Evolutionary conservation across 2,329 filamentous ascomycete genomes (phyloP), one percentile per base, ranked within the genome.

Genomic region (Thelonectria rubi): DNA sequence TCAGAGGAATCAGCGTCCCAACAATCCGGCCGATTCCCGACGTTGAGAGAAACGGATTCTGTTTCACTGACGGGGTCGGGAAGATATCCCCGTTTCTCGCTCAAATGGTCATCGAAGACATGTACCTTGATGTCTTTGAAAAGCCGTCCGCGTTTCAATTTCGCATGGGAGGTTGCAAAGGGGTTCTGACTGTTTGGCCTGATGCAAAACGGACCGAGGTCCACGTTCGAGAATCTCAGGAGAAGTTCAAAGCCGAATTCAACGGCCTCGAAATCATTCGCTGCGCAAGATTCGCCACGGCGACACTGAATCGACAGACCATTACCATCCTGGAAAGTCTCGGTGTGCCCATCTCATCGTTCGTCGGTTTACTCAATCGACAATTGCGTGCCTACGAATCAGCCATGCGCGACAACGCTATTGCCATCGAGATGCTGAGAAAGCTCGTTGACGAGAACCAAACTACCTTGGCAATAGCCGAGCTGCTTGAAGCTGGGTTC

Each of bases 61-160:
- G 82, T 62, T 99, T 98, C 74, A 95, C 91, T 0, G 95, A 99
- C 71, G 95, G 95, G 0, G 91, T 98, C 3, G 95, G 95, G 1
- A 96, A 93, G 73, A 92, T 99, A n/a, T 97, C 94, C 0, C 78
- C 77, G 0, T 89, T 92, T 61, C 80, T 97, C 20, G 91, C 93
- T 0, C 80, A 87, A 26, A 86, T 95, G 77, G 87, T 96, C 46
- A 85, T 89, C 9, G 80, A 86, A 14, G 90, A 95, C 65, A 86
- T 96, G 63, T 84, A 84, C 1, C 74, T 93, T 30, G 78, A 82
- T 18, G 82, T 82, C 12, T 76, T 84, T 2, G 77, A 82, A 2
- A 79, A 86, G 5, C 94, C 95, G 0, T 97, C 93, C 0, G 91
- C 92, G 0, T 94, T 92, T 67, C 95, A 99, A 70, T 97, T 98